Conservation (phyloP, 2,329 filamentous ascomycete species). For the Fusarium sulawesiense region DNA sequence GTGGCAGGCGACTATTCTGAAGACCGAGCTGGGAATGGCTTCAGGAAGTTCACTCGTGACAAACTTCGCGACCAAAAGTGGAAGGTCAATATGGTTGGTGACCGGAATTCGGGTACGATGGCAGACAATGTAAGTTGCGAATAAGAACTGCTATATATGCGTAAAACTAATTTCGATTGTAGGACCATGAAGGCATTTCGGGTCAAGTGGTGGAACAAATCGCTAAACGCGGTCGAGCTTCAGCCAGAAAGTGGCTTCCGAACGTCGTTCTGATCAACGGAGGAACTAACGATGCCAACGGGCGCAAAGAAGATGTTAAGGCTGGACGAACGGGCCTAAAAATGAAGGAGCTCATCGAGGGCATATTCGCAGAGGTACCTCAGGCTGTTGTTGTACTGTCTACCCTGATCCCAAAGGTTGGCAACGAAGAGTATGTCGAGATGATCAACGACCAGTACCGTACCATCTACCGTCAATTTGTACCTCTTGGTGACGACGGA, state of each 20-base stretch:
- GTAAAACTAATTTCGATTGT: not conserved
- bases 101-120: not conserved
- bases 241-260: not conserved
- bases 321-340: not conserved
- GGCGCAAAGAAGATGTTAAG: not conserved
- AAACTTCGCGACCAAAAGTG: not conserved
- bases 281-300: constrained; percentile 5
- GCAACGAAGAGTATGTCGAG: not conserved
- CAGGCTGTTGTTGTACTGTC: constrained; percentile 3
- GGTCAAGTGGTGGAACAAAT: not conserved
- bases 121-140: not conserved
- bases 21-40: not conserved
- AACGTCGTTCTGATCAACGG: not conserved
- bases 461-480: constrained; percentile 1
- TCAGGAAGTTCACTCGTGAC: constrained; percentile 3
- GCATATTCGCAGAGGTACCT: not conserved
- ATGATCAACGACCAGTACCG: constrained; percentile 2
- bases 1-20: not conserved
- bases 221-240: not conserved
- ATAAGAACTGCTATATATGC: rapidly evolving
- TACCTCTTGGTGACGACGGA: not conserved
- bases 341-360: constrained; percentile 6
- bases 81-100: constrained; percentile 8
- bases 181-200: constrained; percentile 6
- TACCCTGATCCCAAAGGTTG: not conserved